Evolutionary conservation across 2,329 filamentous ascomycete genomes (phyloP).

Genomic region (Byssochlamys sp.): DNA sequence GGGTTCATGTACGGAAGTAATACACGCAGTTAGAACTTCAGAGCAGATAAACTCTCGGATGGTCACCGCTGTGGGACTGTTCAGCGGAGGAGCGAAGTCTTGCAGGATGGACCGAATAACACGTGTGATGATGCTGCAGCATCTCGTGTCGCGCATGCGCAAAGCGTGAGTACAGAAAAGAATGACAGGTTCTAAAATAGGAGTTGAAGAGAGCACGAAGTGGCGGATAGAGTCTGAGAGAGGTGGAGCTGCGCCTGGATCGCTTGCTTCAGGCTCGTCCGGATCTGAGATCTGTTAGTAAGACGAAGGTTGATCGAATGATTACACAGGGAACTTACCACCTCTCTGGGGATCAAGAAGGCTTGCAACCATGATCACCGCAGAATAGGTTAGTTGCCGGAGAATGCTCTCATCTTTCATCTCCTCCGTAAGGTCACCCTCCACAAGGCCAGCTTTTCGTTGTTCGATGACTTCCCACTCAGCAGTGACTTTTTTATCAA

Average conservation of each 20-base stretch:
- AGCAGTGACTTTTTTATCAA: conserved; percentile 73
- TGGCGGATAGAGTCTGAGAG: conserved; percentile 57
- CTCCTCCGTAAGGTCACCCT: conserved; percentile 78
- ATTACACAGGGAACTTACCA: conserved; percentile 38
- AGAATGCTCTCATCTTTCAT: conserved; percentile 98
- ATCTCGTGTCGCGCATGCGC: conserved; percentile 78
- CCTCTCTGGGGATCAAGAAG: conserved; percentile 66
- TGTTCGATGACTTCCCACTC: conserved; percentile 74
- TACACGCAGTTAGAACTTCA: conserved; percentile 79
- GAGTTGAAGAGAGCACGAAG: conserved; percentile 69
- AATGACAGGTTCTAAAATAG: conserved; percentile 76
- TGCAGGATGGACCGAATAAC: conserved; percentile 79
- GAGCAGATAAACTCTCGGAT: conserved; percentile 84
- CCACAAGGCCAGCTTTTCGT: conserved; percentile 50
- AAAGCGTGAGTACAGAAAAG: conserved; percentile 87
- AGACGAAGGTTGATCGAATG: conserved; percentile 3
- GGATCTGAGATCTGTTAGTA: conserved; percentile 19
- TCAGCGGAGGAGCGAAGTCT: conserved; percentile 53
- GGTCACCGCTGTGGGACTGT: conserved; percentile 47
- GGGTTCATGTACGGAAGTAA: conserved; percentile 82
- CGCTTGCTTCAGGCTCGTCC: conserved; percentile 22
- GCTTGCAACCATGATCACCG: conserved; percentile 82
- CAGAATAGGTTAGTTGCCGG: conserved; percentile 81
- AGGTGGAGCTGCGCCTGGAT: conserved; percentile 29
- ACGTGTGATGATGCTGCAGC: conserved; percentile 73